Conservation (phyloP, 192 early-diverging fungal genomes). For the Gamsiella multidivaricata region DNA sequence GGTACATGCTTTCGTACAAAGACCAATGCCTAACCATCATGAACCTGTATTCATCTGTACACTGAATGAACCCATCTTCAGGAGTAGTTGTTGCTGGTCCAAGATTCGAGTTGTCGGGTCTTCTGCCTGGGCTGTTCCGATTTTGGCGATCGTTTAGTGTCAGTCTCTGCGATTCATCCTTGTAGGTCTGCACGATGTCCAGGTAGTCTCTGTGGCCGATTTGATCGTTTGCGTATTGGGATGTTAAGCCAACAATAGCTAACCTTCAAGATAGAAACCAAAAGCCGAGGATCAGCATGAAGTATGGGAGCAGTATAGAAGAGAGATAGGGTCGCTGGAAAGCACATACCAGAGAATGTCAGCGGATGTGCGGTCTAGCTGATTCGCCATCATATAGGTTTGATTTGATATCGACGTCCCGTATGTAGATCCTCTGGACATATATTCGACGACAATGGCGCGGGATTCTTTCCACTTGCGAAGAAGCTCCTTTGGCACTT, state of each 20-base stretch:
- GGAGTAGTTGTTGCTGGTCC: conserved; percentile 20
- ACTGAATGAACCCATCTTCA: conserved; percentile 67
- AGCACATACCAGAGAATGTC: conserved; percentile 81
- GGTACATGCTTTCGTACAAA: conserved; percentile 87
- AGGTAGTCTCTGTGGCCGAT: conserved; percentile 78
- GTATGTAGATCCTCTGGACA: conserved; percentile 72
- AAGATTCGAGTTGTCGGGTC: neutral
- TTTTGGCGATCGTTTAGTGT: conserved; percentile 1
- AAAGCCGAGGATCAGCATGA: too few relatives aligned
- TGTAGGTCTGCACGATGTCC: conserved; percentile 67
- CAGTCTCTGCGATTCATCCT: conserved; percentile 78
- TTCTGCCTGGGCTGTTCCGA: neutral
- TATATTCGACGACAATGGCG: conserved; percentile 78
- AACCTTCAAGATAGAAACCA: conserved; percentile 63
- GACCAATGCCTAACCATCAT: conserved; percentile 94
- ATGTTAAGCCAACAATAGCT: conserved; percentile 84
- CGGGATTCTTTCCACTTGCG: conserved; percentile 53
- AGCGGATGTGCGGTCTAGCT: conserved; percentile 74
- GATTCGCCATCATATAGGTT: conserved; percentile 77
- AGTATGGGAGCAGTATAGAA: neutral
- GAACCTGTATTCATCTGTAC: conserved; percentile 85
- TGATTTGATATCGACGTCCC: conserved; percentile 80
- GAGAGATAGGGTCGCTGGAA: neutral
- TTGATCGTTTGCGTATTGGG: conserved; percentile 80
- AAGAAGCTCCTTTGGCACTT: conserved; percentile 34